Evolutionary conservation across 306 rosid species (phyloP), one percentile per base, ranked within the genome.

Genomic region (Rosa multiflora): DNA sequence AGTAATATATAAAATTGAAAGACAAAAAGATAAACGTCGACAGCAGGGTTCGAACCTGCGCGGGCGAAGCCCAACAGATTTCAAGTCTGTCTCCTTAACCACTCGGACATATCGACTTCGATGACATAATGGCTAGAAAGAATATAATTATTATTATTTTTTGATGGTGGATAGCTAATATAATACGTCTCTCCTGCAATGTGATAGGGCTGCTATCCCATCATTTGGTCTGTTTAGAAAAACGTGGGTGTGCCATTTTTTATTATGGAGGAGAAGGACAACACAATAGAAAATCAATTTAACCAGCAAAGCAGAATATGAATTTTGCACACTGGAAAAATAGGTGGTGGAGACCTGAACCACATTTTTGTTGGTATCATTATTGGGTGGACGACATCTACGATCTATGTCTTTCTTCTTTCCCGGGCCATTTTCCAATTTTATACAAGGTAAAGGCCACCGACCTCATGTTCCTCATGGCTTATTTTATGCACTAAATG

Each of bases 81-180:
- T 78, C 82, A 79, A 79, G 82, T 79, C 82, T 79, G 82, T 79
- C 82, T 79, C 82, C 82, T 72, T 79, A 72, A 79, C 82, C 82
- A 71, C 77, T 79, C 77, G 82, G 82, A 79, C 77, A 75, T 75
- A 61, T 75, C 71, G 71, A 75, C 78, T 1, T 3, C 2, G 0
- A 0, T 2, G 37, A 32, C 3, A 2, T 32, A 0, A 2, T 32
- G 37, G 0, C 37, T 32, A 2, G 37, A 32, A 32, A 32, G 37
- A 32, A 32, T 1, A 2, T 32, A 32, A 32, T 32, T 32, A 32
- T 29, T 29, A 29, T 26, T 26, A 29, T 29, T 29, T 29, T 29
- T 29, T 29, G 29, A 29, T 29, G 29, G 1, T 29, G 29, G 29
- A 29, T 29, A 29, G 29, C 29, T 29, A 29, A 29, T 29, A 29